phyloP scores from a whole-genome alignment of 371 early-diverging fungal genomes.

The Zancudomyces culisetae region DNA sequence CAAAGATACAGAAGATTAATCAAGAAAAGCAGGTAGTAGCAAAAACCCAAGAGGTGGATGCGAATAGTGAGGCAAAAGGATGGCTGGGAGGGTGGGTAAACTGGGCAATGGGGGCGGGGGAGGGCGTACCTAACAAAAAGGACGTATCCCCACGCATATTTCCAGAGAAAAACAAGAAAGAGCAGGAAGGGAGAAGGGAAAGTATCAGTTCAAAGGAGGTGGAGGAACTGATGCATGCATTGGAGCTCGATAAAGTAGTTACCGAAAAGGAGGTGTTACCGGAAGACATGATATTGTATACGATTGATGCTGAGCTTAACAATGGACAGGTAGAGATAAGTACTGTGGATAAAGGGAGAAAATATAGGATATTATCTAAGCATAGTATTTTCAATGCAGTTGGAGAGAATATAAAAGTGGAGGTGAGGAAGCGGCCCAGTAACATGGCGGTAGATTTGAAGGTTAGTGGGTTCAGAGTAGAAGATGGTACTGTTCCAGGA shows the following conservation, averaged over 20 bases:
- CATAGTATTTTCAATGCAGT: slow-evolving; percentile 15
- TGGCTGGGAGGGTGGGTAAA: slow-evolving; percentile 25
- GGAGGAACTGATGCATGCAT: slow-evolving; percentile 77
- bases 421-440: slow-evolving; percentile 41
- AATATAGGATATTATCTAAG: background rate
- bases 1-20: slow-evolving; percentile 32
- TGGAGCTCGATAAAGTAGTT: slow-evolving; percentile 79
- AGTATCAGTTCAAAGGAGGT: background rate
- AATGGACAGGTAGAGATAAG: slow-evolving; percentile 71
- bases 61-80: background rate
- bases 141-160: background rate
- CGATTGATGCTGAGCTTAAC: slow-evolving; percentile 46
- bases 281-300: slow-evolving; percentile 52
- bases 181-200: background rate
- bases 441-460: slow-evolving; percentile 48
- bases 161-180: background rate
- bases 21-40: background rate
- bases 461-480: slow-evolving; percentile 55
- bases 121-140: slow-evolving; percentile 8
- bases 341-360: slow-evolving; percentile 39
- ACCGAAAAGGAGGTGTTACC: slow-evolving; percentile 49
- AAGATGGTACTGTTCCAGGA: slow-evolving; percentile 55
- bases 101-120: slow-evolving; percentile 8
- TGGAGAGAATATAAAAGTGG: slow-evolving; percentile 42
- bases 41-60: background rate